Conservation (phyloP, 148 eudicot species). For the Fagopyrum tataricum region DNA sequence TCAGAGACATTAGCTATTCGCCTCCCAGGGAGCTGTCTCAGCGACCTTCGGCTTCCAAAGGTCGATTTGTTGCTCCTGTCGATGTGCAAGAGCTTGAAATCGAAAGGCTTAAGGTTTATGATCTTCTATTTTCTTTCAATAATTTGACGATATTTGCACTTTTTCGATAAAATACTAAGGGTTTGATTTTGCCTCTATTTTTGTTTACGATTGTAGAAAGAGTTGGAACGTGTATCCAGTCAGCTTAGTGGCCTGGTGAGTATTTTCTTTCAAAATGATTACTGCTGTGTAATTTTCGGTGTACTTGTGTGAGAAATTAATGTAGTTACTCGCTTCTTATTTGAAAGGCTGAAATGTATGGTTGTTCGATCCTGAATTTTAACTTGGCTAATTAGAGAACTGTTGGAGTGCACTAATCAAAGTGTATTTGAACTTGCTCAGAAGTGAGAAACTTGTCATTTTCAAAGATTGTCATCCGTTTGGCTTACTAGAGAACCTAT, state of each 20-base stretch:
- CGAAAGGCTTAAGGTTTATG: slow-evolving; percentile 46
- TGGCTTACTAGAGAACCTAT: neutral
- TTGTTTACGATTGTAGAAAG: slow-evolving; percentile 45
- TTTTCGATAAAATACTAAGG: neutral
- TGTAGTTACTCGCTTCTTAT: neutral
- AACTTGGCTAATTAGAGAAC: no score
- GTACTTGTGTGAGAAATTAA: neutral
- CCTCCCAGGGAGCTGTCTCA: slow-evolving; percentile 86
- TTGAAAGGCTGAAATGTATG: neutral
- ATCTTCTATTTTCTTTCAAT: neutral
- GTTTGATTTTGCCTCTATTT: neutral
- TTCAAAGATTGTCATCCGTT: neutral
- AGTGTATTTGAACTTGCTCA: no score
- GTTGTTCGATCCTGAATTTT: no score
- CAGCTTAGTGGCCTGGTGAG: slow-evolving; percentile 48
- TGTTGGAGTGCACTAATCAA: no score
- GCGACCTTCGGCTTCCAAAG: slow-evolving; percentile 23
- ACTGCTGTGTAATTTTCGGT: neutral
- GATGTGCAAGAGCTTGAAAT: slow-evolving; percentile 31
- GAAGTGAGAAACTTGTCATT: no score
- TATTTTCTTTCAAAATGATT: neutral
- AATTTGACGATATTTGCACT: neutral
- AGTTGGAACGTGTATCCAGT: slow-evolving; percentile 47
- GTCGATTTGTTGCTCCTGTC: slow-evolving; percentile 17
- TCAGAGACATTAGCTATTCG: slow-evolving; percentile 34